Conservation (phyloP, 2,329 filamentous ascomycete species). For the Nothopassalora personata region DNA sequence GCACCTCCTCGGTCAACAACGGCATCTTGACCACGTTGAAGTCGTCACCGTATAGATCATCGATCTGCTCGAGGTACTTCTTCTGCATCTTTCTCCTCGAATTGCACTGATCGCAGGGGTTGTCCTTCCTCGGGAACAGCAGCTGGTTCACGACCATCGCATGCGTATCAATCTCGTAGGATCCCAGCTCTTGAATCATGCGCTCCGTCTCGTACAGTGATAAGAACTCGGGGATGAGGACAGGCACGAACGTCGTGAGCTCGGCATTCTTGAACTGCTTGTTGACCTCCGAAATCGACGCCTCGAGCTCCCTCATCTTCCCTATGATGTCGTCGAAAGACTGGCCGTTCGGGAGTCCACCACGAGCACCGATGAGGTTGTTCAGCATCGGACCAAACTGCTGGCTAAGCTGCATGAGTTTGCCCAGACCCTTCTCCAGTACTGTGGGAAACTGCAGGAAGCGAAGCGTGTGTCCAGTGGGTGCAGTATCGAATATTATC, state of each 20-base stretch:
- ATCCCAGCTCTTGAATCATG: conserved; percentile 96
- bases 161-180: conserved; percentile 93
- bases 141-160: conserved; percentile 98
- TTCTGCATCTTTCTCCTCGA: conserved; percentile 96
- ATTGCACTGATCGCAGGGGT: conserved; percentile 90
- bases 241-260: conserved; percentile 94
- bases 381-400: conserved; percentile 97
- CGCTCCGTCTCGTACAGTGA: conserved; percentile 97
- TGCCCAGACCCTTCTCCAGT: conserved; percentile 96
- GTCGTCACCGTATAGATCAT: conserved; percentile 91
- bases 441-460: conserved; percentile 98
- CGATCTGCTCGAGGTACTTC: conserved; percentile 98
- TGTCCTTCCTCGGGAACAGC: conserved; percentile 80
- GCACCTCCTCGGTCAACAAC: conserved; percentile 86
- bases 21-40: conserved; percentile 99
- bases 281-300: conserved; percentile 94
- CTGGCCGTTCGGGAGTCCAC: conserved; percentile 82
- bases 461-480: conserved; percentile 93
- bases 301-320: conserved; percentile 88
- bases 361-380: conserved; percentile 75
- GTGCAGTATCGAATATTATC: conserved; percentile 98
- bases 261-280: conserved; percentile 96
- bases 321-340: conserved; percentile 86
- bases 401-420: conserved; percentile 85
- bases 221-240: conserved; percentile 96